Base-by-base conservation (phyloP, 495 filamentous ascomycete genomes). In the Aspergillus panamensis region DNA sequence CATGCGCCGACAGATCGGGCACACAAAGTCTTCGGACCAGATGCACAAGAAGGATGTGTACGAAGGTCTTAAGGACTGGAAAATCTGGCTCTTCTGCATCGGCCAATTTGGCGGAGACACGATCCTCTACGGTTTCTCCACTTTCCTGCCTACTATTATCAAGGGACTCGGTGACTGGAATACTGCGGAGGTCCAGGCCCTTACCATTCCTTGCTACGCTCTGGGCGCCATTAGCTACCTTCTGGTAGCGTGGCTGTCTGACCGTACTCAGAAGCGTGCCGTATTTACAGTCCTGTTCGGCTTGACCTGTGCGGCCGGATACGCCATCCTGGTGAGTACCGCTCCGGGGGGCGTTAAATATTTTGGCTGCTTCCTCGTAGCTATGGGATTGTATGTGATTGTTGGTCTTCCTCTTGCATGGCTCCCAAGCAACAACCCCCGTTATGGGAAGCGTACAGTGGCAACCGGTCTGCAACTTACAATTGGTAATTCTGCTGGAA, bases 401-500 rank as follows among this genome's bases (percentile, higher is more conserved):
- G 60, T 62, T 13, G 60, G 60, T 1, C 49, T 62, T 1, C 55
- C 55, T 13, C 33, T 84, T 14, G 77, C 77, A 8, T 84, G 81
- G 82, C 64, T 84, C 20, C 80, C 82, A 47, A 76, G 81, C 57
- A 86, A 84, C 57, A 66, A 80, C 6, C 80, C 82, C 2, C 81
- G 80, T 21, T 81, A 86, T 45, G 82, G 82, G 55, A 74, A 79
- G 14, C 76, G 82, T 6, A 78, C 83, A 0, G 69, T 80, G 6
- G 80, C 75, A 6, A 79, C 83, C 53, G 82, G 82, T 1, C 58
- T 85, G 29, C 81, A 85, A 49, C 76, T 81, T 21, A 88, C 83
- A 0, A 72, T 85, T 16, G 83, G 78, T 0, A 86, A 85, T 51
- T 77, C 74, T 16, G 82, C 81, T 0, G 63, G 63, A 0, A 66